These are phyloP conservation scores for Aspergillus sp. DNA, from an alignment of 2,329 filamentous ascomycete genomes.

Conservation along the genomic window DNA sequence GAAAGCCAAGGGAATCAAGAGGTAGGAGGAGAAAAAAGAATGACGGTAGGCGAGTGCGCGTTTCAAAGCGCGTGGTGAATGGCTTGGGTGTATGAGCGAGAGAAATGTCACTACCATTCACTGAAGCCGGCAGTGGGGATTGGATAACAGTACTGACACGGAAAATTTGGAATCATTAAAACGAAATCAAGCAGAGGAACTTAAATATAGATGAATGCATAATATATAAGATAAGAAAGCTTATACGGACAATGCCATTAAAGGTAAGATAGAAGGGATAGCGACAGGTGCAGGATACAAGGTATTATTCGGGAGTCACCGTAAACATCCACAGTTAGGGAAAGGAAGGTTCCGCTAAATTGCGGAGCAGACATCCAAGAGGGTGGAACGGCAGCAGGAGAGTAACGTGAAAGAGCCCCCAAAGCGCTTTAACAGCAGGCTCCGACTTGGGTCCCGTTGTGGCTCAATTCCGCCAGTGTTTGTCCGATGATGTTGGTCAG, in stretches of 20 bases:
- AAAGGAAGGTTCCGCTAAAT: not conserved
- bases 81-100: constrained; percentile 11
- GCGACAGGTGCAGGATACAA: not conserved
- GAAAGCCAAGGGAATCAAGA: constrained; percentile 10
- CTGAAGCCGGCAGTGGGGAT: constrained; percentile 7
- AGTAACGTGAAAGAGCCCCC: constrained; percentile 2
- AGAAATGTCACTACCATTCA: constrained; percentile 13
- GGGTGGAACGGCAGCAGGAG: constrained; percentile 1
- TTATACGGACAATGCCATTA: not conserved
- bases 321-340: not conserved
- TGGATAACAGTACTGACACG: constrained; percentile 4
- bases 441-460: constrained; percentile 9
- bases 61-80: constrained; percentile 8
- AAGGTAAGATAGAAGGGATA: not conserved
- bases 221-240: not conserved
- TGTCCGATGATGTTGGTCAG: constrained; percentile 25
- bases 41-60: constrained; percentile 11
- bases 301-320: not conserved
- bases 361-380: not conserved
- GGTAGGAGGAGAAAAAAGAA: constrained; percentile 12
- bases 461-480: constrained; percentile 20
- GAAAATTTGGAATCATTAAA: too few relatives aligned
- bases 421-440: not conserved
- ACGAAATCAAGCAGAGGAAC: too few relatives aligned
- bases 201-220: not conserved